A percentile compares a stretch with the other conserved stretches of the same genome.
Conservation (phyloP, 345 rosid genomes). For the Brassica carinata region DNA sequence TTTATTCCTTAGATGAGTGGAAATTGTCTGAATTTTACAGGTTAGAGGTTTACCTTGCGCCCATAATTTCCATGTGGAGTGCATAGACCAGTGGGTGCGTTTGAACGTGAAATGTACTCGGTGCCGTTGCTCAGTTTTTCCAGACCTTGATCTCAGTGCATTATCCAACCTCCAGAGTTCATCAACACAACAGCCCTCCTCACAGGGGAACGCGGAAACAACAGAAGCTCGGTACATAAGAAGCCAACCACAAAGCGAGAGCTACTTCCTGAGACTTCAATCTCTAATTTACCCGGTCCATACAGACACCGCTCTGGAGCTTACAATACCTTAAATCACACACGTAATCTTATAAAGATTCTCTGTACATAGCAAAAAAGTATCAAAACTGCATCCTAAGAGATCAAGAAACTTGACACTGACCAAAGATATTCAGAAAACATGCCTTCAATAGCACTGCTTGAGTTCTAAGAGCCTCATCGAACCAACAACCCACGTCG, state of each 20-base stretch:
- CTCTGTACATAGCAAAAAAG: conserved; percentile 43
- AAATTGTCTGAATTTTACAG: conserved; percentile 47
- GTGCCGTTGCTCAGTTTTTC: conserved; percentile 95
- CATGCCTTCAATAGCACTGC: not conserved
- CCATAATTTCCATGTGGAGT: conserved; percentile 95
- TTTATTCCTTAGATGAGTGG: conserved; percentile 9
- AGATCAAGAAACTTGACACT: conserved; percentile 9
- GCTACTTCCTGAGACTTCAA: conserved; percentile 44
- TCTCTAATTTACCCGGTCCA: conserved; percentile 61
- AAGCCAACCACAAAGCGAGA: conserved; percentile 72
- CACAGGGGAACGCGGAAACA: conserved; percentile 27
- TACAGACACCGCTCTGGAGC: conserved; percentile 42
- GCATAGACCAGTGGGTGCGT: conserved; percentile 96
- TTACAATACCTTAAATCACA: not conserved
- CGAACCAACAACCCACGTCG: not conserved
- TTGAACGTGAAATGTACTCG: conserved; percentile 95
- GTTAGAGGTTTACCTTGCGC: conserved; percentile 99
- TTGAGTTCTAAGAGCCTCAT: not conserved
- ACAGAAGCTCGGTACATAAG: conserved; percentile 66
- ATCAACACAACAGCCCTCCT: conserved; percentile 16
- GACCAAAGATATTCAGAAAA: not conserved
- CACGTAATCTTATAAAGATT: not conserved
- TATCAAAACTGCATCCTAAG: not conserved
- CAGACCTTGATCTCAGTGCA: conserved; percentile 94
- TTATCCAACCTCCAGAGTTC: conserved; percentile 67